Evolutionary conservation across 1,284 basidiomycete species (phyloP), one percentile per base, ranked within the genome.

Genomic region (Moniliella sp.): DNA sequence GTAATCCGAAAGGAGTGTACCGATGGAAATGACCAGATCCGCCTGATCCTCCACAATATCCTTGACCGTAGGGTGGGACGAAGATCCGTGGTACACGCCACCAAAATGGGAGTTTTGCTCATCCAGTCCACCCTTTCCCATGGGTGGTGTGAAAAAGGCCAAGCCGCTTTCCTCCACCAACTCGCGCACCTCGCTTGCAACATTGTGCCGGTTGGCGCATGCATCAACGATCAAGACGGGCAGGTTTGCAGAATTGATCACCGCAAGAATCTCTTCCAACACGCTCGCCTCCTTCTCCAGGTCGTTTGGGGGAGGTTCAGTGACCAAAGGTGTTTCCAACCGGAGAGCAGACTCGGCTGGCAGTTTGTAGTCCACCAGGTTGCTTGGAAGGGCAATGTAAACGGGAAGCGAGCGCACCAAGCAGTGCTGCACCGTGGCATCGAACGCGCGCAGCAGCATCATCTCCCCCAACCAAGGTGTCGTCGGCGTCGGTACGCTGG

Each of bases 331-430:
- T 0, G 66, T 71, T 32, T 70, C 62, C 31, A 94, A 68, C 5
- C 71, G 68, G n/a, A n/a, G n/a, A n/a, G n/a, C n/a, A n/a, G n/a
- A n/a, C 28, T 69, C 68, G 2, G 71, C 62, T 0, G 78, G 69
- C 15, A 86, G 74, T 48, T 74, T 71, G 31, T 67, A 65, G 48
- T 72, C 68, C 4, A 80, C 75, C 26, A 84, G 64, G 50, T 94
- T 78, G 9, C 76, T 86, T 0, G 86, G 88, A 4, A 94, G 66
- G 23, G 77, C 72, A 33, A 94, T 63, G 58, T 94, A 94, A n/a
- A 78, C 79, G 0, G 86, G 84, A 13, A 78, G 71, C 21, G 76
- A 77, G 69, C 40, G 42, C 25, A 39, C 70, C 33, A 91, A 69
- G 38, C 79, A 81, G 16, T 73, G 71, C 2, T 66, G 69, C 31